Evolutionary conservation across 2,329 filamentous ascomycete species (phyloP).

Genomic region (Lojkania enalia): DNA sequence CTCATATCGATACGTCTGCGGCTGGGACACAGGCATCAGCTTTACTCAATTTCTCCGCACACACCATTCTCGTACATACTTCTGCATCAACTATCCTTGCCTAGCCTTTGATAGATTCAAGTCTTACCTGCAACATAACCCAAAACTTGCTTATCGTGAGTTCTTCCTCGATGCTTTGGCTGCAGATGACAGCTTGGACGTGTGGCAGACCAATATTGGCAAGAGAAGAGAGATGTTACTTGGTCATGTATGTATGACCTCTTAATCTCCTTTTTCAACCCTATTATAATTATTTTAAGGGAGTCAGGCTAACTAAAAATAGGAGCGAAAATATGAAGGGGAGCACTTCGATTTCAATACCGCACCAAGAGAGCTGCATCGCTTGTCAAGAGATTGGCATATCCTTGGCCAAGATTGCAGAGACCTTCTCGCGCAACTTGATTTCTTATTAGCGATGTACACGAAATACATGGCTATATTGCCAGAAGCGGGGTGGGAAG

Average conservation of each 20-base stretch:
- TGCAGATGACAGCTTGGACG: slow-evolving; percentile 23
- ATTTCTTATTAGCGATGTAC: slow-evolving; percentile 21
- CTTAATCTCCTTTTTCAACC: slow-evolving; percentile 14
- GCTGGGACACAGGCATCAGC: slow-evolving; percentile 23
- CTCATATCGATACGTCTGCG: slow-evolving; percentile 26
- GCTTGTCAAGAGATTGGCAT: slow-evolving; percentile 24
- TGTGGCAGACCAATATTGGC: slow-evolving; percentile 24
- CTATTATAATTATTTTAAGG: slow-evolving; percentile 11
- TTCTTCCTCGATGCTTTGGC: slow-evolving; percentile 26
- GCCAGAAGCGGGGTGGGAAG: slow-evolving; percentile 8
- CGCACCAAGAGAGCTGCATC: slow-evolving; percentile 21
- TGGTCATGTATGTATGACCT: neutral
- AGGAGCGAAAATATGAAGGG: slow-evolving; percentile 17
- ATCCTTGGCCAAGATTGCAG: slow-evolving; percentile 24
- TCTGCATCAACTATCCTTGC: slow-evolving; percentile 28
- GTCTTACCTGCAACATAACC: slow-evolving; percentile 10
- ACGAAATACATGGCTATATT: slow-evolving; percentile 6
- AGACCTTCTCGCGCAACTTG: slow-evolving; percentile 20
- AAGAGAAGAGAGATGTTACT: slow-evolving; percentile 7
- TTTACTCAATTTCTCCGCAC: slow-evolving; percentile 25
- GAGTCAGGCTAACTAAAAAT: neutral
- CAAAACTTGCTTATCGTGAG: slow-evolving; percentile 15
- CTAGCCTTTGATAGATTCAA: slow-evolving; percentile 13
- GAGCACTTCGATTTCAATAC: slow-evolving; percentile 15
- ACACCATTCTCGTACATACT: slow-evolving; percentile 15